Conservation (phyloP, 495 filamentous ascomycete species). For the Chaetomidium leptoderma region DNA sequence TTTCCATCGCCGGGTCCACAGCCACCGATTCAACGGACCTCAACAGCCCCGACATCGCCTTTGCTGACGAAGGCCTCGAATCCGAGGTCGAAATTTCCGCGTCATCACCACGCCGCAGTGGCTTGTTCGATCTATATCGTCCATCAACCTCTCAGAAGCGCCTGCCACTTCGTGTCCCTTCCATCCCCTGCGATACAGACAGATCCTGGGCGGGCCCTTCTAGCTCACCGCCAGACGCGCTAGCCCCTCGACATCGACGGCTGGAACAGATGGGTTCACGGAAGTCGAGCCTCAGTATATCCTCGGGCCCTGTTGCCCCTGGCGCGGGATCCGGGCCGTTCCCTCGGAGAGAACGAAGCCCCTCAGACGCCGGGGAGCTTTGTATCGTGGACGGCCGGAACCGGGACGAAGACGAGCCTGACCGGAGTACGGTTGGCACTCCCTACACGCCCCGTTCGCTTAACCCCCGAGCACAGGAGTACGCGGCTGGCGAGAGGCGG, state of each 20-base stretch:
- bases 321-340: background rate
- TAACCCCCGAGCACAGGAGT: background rate
- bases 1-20: constrained; percentile 17
- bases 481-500: background rate
- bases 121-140: constrained; percentile 10
- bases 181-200: constrained; percentile 3
- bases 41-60: constrained; percentile 14
- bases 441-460: too few species aligned
- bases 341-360: background rate
- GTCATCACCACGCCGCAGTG: constrained; percentile 18
- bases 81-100: constrained; percentile 11
- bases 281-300: constrained; percentile 4
- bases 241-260: constrained; percentile 8
- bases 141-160: constrained; percentile 3
- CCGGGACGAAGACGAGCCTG: background rate
- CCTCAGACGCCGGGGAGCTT: background rate
- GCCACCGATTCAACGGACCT: constrained; percentile 24
- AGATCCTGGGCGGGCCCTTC: background rate
- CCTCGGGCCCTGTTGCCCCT: background rate
- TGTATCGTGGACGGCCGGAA: background rate
- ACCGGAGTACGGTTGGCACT: background rate
- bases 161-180: constrained; percentile 6
- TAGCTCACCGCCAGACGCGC: constrained; percentile 9
- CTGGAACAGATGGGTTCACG: constrained; percentile 9
- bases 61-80: constrained; percentile 13